Evolutionary conservation across 768 basidiomycete genomes (phyloP).

Genomic region (Xerocomus spinulosus): DNA sequence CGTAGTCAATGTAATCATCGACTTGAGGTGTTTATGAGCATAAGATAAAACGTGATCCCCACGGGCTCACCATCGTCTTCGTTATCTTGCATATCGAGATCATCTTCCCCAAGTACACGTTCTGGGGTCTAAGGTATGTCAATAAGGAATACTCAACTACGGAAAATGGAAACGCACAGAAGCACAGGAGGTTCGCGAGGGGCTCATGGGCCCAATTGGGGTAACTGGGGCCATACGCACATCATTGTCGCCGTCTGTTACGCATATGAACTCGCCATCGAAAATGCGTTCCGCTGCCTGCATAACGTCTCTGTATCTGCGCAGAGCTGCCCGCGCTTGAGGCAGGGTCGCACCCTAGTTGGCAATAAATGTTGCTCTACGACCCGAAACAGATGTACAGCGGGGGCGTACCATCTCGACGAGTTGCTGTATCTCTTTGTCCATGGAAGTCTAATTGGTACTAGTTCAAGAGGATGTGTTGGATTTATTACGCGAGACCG

Average conservation of each 20-base stretch:
- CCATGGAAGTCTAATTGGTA: constrained; percentile 32
- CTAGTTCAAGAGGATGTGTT: constrained; percentile 9
- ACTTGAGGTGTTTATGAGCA: constrained; percentile 27
- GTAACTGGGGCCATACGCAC: constrained; percentile 39
- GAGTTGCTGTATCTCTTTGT: constrained; percentile 55
- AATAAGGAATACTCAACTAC: not conserved
- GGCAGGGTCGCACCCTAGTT: constrained; percentile 73
- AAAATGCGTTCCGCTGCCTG: constrained; percentile 84
- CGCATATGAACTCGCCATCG: constrained; percentile 76
- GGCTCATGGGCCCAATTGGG: constrained; percentile 24
- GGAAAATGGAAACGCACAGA: constrained; percentile 15
- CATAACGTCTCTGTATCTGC: constrained; percentile 84
- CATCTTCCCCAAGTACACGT: constrained; percentile 48
- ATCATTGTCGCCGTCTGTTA: constrained; percentile 51
- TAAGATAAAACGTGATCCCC: not conserved
- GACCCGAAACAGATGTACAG: constrained; percentile 1
- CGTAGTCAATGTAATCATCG: constrained; percentile 72
- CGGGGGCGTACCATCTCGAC: constrained; percentile 48
- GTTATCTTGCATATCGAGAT: constrained; percentile 41
- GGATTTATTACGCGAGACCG: constrained; percentile 13
- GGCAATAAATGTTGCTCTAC: constrained; percentile 1
- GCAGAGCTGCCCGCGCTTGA: constrained; percentile 81
- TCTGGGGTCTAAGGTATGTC: constrained; percentile 51
- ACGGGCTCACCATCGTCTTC: constrained; percentile 47
- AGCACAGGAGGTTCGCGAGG: constrained; percentile 23